These are phyloP conservation scores for Paxillus involutus DNA, from an alignment of 768 basidiomycete species.

Conservation along the genomic window DNA sequence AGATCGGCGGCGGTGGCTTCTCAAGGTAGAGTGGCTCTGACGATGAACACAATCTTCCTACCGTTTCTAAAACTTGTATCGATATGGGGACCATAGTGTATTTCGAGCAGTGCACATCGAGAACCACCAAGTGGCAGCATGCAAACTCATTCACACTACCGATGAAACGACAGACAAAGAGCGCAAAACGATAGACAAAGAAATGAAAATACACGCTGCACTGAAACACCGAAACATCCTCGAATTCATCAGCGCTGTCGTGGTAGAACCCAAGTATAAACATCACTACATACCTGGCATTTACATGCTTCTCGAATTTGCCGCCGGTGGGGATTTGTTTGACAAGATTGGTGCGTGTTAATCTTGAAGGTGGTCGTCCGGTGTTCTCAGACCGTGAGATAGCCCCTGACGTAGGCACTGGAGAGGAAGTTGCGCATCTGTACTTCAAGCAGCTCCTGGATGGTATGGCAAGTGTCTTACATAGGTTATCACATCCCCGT, in stretches of 20 bases:
- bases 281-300: slow-evolving; percentile 71
- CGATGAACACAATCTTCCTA: not conserved
- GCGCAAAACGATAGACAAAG: slow-evolving; percentile 84
- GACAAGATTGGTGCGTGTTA: slow-evolving; percentile 88
- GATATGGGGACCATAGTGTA: slow-evolving; percentile 49
- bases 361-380: not conserved
- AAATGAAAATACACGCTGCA: slow-evolving; percentile 84
- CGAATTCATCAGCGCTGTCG: slow-evolving; percentile 75
- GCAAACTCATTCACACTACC: slow-evolving; percentile 76
- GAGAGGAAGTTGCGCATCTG: slow-evolving; percentile 83
- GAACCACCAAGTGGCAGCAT: slow-evolving; percentile 73
- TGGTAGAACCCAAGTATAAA: slow-evolving; percentile 65
- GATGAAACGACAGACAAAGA: slow-evolving; percentile 62
- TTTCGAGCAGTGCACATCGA: slow-evolving; percentile 76
- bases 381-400: slow-evolving; percentile 1
- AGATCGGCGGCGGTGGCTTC: slow-evolving; percentile 88
- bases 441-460: slow-evolving; percentile 86
- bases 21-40: slow-evolving; percentile 54
- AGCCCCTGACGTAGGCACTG: slow-evolving; percentile 91
- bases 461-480: slow-evolving; percentile 63
- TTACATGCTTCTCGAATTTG: slow-evolving; percentile 92
- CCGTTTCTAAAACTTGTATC: not conserved
- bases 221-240: slow-evolving; percentile 81
- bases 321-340: slow-evolving; percentile 92
- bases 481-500: not conserved